Conservation (phyloP, 805 yeast genomes). For the Isabelozyma pseudorhagii region DNA sequence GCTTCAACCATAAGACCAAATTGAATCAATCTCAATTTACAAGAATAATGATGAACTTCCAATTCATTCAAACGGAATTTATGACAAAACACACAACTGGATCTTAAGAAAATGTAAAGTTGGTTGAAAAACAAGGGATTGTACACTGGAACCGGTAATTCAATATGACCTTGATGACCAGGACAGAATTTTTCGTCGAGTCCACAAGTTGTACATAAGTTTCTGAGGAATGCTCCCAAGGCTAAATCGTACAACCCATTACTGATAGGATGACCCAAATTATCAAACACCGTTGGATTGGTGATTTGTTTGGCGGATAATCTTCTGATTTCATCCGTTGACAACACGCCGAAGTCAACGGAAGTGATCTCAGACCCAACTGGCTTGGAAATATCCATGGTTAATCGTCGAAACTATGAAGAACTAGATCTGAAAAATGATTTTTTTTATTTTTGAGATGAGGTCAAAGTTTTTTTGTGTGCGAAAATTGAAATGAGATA, state of each 20-base stretch:
- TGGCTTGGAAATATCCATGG: slow-evolving; percentile 95
- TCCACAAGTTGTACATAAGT: slow-evolving; percentile 94
- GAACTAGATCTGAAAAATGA: background rate
- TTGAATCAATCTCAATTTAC: slow-evolving; percentile 79
- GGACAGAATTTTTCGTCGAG: slow-evolving; percentile 92
- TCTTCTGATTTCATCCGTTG: slow-evolving; percentile 77
- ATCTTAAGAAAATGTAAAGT: slow-evolving; percentile 77
- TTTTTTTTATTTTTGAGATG: background rate
- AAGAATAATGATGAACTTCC: slow-evolving; percentile 73
- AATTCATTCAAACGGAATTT: slow-evolving; percentile 65
- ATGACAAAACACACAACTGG: slow-evolving; percentile 88
- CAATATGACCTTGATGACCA: slow-evolving; percentile 98
- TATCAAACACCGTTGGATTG: slow-evolving; percentile 93
- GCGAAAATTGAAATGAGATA: background rate
- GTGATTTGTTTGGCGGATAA: slow-evolving; percentile 94
- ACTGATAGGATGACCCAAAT: slow-evolving; percentile 90
- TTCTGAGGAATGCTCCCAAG: slow-evolving; percentile 89
- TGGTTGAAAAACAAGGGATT: slow-evolving; percentile 94
- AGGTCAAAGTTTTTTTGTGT: background rate
- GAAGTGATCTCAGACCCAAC: slow-evolving; percentile 91
- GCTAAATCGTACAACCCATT: slow-evolving; percentile 94
- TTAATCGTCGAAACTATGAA: background rate
- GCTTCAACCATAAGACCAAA: slow-evolving; percentile 84
- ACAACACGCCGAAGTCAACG: slow-evolving; percentile 86
- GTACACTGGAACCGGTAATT: slow-evolving; percentile 91